Percentiles rank a stretch among this genome's conserved stretches.
phyloP scores from a whole-genome alignment of 306 rosid genomes.

The Prunus persica region Prunus_persica_NCBIv2 NC_034015.1:20345001-20345500 shows the following conservation, averaged over 20 bases:
- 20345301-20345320: not conserved
- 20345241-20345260: conserved; percentile 15
- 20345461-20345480: not conserved
- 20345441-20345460: conserved; percentile 1
- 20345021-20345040: not conserved
- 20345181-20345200: not conserved
- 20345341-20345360: conserved; percentile 11
- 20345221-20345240: not conserved
- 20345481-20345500: not conserved
- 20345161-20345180: not conserved
- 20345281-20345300: not conserved
- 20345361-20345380: not conserved
- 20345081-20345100: too few relatives aligned
- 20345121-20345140: too few relatives aligned
- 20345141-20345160: too few relatives aligned
- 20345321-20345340: not conserved
- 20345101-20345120: too few relatives aligned
- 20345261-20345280: conserved; percentile 29
- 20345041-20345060: not conserved
- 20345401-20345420: not conserved
- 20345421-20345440: not conserved
- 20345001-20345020: not conserved
- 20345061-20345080: not conserved
- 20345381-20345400: conserved; percentile 8
- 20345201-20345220: not conserved